Evolutionary conservation across 345 rosid species (phyloP).

Genomic region (Citropsis articulata): DNA sequence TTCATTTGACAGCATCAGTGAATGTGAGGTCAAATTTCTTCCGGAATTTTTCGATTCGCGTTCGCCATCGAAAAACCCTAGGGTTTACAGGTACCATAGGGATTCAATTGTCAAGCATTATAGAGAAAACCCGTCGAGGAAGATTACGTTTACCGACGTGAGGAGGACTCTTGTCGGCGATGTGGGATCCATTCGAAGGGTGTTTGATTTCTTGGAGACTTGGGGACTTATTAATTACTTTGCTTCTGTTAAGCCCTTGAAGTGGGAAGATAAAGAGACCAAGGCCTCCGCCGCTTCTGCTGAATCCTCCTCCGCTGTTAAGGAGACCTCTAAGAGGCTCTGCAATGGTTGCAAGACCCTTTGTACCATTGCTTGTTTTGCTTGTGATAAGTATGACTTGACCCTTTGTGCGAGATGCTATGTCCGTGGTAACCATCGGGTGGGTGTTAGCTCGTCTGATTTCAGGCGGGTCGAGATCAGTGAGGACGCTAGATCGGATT

Average conservation of each 20-base stretch:
- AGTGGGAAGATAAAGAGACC: constrained; percentile 87
- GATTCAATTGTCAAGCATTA: constrained; percentile 71
- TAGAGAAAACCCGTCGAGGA: constrained; percentile 56
- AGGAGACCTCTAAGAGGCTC: constrained; percentile 51
- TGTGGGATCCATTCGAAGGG: constrained; percentile 85
- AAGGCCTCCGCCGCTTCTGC: constrained; percentile 37
- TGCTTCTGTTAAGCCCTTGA: constrained; percentile 58
- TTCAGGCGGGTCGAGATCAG: constrained; percentile 83
- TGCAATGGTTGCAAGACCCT: constrained; percentile 80
- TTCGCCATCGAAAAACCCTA: constrained; percentile 62
- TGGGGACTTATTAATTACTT: constrained; percentile 89
- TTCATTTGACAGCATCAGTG: constrained; percentile 56
- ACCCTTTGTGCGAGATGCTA: constrained; percentile 95
- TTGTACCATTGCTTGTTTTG: constrained; percentile 88
- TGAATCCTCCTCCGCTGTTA: constrained; percentile 33
- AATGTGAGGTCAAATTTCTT: constrained; percentile 69
- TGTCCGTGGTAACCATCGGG: constrained; percentile 76
- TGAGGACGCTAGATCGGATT: constrained; percentile 59
- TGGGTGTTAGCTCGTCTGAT: constrained; percentile 77
- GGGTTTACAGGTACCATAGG: constrained; percentile 57
- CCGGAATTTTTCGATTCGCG: constrained; percentile 79
- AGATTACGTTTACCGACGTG: constrained; percentile 80
- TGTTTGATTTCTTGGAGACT: constrained; percentile 81
- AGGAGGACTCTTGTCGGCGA: constrained; percentile 77
- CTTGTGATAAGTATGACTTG: constrained; percentile 80